Conservation (phyloP, 73 alveolate genomes). For the Blepharisma japonicum region DNA sequence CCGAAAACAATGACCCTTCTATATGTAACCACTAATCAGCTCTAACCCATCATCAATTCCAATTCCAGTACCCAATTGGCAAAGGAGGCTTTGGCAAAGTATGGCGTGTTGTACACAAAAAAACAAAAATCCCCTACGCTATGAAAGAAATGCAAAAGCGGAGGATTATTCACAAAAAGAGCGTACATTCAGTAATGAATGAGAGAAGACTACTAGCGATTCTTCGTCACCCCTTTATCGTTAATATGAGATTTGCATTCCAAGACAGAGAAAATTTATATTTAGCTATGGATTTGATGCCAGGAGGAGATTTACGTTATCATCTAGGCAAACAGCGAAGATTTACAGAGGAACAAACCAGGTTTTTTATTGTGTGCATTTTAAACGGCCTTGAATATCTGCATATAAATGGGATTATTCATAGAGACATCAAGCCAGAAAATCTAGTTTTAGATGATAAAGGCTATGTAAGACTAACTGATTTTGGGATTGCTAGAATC, state of each 20-base stretch:
- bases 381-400: slow-evolving; percentile 70
- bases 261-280: slow-evolving; percentile 29
- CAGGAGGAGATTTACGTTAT: slow-evolving; percentile 95
- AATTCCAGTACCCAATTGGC: slow-evolving; percentile 38
- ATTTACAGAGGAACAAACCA: slow-evolving; percentile 82
- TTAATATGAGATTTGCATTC: too few species aligned
- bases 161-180: slow-evolving; percentile 72
- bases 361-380: slow-evolving; percentile 65
- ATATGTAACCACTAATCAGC: too few species aligned
- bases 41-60: too few species aligned
- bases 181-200: slow-evolving; percentile 72
- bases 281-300: slow-evolving; percentile 78
- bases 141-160: slow-evolving; percentile 80
- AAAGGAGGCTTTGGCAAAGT: slow-evolving; percentile 58
- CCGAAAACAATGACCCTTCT: too few species aligned
- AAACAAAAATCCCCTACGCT: slow-evolving; percentile 54
- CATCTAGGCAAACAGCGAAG: slow-evolving; percentile 72
- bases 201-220: slow-evolving; percentile 75
- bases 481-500: slow-evolving; percentile 84
- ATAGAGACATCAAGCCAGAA: slow-evolving; percentile 94
- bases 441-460: slow-evolving; percentile 77
- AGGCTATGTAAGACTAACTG: slow-evolving; percentile 82
- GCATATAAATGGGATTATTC: slow-evolving; percentile 81
- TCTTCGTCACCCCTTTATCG: slow-evolving; percentile 50
- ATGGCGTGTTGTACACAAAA: slow-evolving; percentile 31